Percentiles rank a stretch among this genome's conserved stretches.
Conservation (phyloP, 768 basidiomycete genomes). For the Heimioporus sp. region DNA sequence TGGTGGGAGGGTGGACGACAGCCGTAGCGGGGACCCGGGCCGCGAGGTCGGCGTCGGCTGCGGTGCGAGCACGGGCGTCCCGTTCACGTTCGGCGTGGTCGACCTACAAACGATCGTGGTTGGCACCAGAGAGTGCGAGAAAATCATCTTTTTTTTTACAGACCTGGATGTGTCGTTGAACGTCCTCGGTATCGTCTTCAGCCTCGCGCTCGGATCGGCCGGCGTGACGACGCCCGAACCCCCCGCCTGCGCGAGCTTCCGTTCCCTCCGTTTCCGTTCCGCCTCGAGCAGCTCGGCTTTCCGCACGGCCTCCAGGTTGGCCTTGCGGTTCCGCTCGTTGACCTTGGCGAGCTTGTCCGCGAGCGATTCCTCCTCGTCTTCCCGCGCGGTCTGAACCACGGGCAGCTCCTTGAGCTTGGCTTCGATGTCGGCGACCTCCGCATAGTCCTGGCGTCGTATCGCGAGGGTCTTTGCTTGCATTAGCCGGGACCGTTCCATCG, state of each 20-base stretch:
- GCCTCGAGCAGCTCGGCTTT: slow-evolving; percentile 68
- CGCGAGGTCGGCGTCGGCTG: slow-evolving; percentile 26
- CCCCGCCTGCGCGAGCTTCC: slow-evolving; percentile 49
- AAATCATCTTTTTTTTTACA: slow-evolving; percentile 14
- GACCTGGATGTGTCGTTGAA: slow-evolving; percentile 64
- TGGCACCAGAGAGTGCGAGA: slow-evolving; percentile 11
- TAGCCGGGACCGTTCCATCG: slow-evolving; percentile 65
- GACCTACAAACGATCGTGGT: slow-evolving; percentile 22
- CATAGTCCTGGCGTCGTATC: slow-evolving; percentile 64
- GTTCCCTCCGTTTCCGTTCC: slow-evolving; percentile 69
- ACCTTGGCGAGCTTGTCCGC: slow-evolving; percentile 66
- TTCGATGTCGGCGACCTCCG: slow-evolving; percentile 62
- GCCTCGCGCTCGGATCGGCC: slow-evolving; percentile 61
- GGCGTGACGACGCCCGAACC: slow-evolving; percentile 40
- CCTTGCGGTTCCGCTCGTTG: slow-evolving; percentile 87
- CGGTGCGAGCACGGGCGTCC: slow-evolving; percentile 39
- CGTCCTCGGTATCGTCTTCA: slow-evolving; percentile 61
- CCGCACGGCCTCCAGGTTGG: slow-evolving; percentile 77
- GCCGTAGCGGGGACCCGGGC: slow-evolving; percentile 36
- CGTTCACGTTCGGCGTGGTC: slow-evolving; percentile 49
- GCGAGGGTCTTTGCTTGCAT: slow-evolving; percentile 74
- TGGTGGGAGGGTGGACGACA: slow-evolving; percentile 15
- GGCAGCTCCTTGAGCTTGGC: slow-evolving; percentile 56
- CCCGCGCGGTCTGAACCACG: slow-evolving; percentile 14
- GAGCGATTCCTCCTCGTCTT: slow-evolving; percentile 31